Evolutionary conservation across 2,329 filamentous ascomycete species (phyloP), one percentile per base, ranked within the genome.

Genomic region (Ophiostoma montium): DNA sequence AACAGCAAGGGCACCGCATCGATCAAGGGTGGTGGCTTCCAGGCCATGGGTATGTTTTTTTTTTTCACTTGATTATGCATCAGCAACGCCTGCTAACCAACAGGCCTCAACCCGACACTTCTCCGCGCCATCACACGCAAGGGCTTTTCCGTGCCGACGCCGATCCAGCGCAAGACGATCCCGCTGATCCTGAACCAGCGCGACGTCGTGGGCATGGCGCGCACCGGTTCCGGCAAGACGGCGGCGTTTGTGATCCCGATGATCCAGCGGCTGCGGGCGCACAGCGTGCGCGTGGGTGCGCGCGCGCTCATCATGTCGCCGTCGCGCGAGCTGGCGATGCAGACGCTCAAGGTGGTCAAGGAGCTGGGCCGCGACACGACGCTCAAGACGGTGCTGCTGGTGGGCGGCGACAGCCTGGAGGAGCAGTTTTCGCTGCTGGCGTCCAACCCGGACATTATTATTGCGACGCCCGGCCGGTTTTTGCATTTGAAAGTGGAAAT

Each of bases 181-280:
- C 94, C 92, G 4, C 71, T 96, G 49, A 80, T 98, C 49, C 72
- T 96, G 57, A 85, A 94, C 53, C 78, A 84, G 48, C 86, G 88
- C 66, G 92, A 98, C 73, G 86, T 96, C n/a, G 90, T 98, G 21
- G 94, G 89, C 56, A 98, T 98, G 92, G 92, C 92, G 8, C 76
- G 94, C 56, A 98, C 94, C n/a, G 92, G 92, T 62, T 96, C 89
- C 18, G 92, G 92, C 69, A 98, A 98, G 71, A 98, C 94, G 1
- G 92, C 89, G 1, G 92, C 92, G 19, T 98, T 98, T 64, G 88
- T 96, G 23, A 94, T 98, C 55, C 92, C 92, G 39, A 95, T 98
- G 90, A 88, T 98, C 53, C 87, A 98, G 69, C 85, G 83, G 56
- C 70, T 98, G 53, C 94, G 89, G 65, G 76, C 79, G 21, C 94